Evolutionary conservation across 202 grass and related monocot species (phyloP), one percentile per base, ranked within the genome.

Genomic region (Cymbopogon flexuosus): DNA sequence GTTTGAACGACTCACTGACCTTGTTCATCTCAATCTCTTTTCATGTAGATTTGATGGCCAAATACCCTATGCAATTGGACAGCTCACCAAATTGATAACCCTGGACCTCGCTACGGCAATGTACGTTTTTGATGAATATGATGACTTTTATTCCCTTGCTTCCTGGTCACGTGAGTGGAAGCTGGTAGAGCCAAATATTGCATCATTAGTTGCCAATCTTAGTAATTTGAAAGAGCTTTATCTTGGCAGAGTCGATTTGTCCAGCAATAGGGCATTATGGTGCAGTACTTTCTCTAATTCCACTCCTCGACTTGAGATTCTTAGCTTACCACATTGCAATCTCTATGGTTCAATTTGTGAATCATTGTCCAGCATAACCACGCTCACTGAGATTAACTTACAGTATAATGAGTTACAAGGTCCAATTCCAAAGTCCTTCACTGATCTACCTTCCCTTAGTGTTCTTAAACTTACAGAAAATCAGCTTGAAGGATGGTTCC

Each of bases 311-410:
- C 81, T 94, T 5, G 35, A 76, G 40, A 9, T 45, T 14, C 84
- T 91, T 8, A 91, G 72, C 60, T 67, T 94, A 68, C 43, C 13
- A 43, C 0, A 2, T 43, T 43, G 41, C 41, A 43, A 43, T 13
- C 41, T 43, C 41, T 13, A 12, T 43, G 41, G 41, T 43, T 43
- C 41, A 43, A 21, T 94, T 45, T 73, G 79, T 49, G 37, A 1
- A 14, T 90, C 89, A 9, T 15, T 94, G 0, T 68, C 68, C 21
- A 58, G 62, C 14, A 73, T 85, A 14, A 68, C 29, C 24, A 61
- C 65, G 49, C 59, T 91, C 5, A 37, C 27, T 10, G 75, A 81
- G 65, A 78, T 95, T 36, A 7, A 43, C 27, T 29, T 92, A 13
- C 31, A 52, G 19, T 75, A 45, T 16, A 90, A 86, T 64, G 0